Conservation (phyloP, 2,329 filamentous ascomycete species). For the Plenodomus lindquistii region DNA sequence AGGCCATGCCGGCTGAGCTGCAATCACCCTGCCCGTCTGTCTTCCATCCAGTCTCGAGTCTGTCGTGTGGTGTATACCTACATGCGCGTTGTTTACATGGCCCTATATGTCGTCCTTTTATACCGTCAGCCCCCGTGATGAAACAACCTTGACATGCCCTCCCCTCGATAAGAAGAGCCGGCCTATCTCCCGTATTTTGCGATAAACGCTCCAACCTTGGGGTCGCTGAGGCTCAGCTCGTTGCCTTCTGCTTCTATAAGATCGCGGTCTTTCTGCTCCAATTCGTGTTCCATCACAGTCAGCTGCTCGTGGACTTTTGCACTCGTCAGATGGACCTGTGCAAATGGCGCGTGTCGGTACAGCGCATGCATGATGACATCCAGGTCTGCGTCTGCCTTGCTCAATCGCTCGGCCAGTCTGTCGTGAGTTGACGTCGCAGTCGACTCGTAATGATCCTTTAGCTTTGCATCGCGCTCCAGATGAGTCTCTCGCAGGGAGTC, state of each 20-base stretch:
- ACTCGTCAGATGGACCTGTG: conserved; percentile 29
- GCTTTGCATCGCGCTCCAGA: conserved; percentile 39
- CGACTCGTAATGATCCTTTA: conserved; percentile 39
- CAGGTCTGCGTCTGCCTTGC: conserved; percentile 42
- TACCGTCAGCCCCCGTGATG: conserved; percentile 2
- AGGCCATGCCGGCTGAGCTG: not conserved
- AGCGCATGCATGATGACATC: conserved; percentile 44
- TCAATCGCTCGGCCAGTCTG: conserved; percentile 40
- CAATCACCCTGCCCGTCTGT: not conserved
- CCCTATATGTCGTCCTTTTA: conserved; percentile 2
- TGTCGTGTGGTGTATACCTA: not conserved
- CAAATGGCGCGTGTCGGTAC: conserved; percentile 43
- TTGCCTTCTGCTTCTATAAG: conserved; percentile 43
- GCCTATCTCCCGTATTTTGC: conserved; percentile 33
- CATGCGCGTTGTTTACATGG: conserved; percentile 2
- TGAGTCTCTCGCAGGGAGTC: conserved; percentile 33
- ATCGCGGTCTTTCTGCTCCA: conserved; percentile 44
- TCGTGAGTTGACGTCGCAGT: conserved; percentile 39
- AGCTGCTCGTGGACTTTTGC: conserved; percentile 35
- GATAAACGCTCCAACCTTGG: conserved; percentile 38
- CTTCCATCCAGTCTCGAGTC: not conserved
- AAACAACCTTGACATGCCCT: conserved; percentile 2
- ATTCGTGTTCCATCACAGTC: conserved; percentile 41
- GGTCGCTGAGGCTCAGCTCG: conserved; percentile 35
- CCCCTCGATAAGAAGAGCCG: conserved; percentile 9